Conservation (phyloP, 768 basidiomycete species). For the Astraeus odoratus region DNA sequence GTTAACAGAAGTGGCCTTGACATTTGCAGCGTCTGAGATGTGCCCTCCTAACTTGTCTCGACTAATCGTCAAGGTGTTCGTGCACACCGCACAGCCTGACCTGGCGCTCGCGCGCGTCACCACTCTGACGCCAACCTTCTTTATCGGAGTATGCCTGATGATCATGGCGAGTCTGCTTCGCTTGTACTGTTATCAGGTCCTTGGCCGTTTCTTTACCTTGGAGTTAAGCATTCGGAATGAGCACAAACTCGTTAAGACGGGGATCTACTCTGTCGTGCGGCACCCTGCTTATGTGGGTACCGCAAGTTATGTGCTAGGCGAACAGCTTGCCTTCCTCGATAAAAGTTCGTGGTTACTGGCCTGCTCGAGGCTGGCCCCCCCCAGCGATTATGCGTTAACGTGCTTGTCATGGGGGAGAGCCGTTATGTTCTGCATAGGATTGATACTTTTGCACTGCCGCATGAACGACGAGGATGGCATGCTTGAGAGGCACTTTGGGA, state of each 20-base stretch:
- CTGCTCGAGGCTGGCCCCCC: conserved; percentile 2
- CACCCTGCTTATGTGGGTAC: conserved; percentile 25
- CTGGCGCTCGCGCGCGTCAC: conserved; percentile 9
- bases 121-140: conserved; percentile 6
- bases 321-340: conserved; percentile 5
- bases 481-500: conserved; percentile 21
- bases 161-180: conserved; percentile 12
- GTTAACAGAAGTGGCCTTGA: conserved; percentile 4
- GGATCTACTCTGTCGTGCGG: conserved; percentile 22
- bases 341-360: conserved; percentile 3
- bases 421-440: accelerated
- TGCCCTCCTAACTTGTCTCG: conserved; percentile 5
- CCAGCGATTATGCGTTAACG: conserved; percentile 1
- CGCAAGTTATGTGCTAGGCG: neutral
- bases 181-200: conserved; percentile 10
- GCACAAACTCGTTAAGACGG: conserved; percentile 21
- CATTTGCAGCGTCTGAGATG: neutral
- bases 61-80: conserved; percentile 1
- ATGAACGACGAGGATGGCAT: conserved; percentile 24
- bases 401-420: conserved; percentile 1
- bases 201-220: conserved; percentile 22
- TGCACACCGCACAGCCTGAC: neutral
- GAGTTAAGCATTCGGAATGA: conserved; percentile 16
- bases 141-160: conserved; percentile 5
- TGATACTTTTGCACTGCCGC: conserved; percentile 1